These are phyloP conservation scores for Arthrobotrys conoides DNA, from an alignment of 2,329 filamentous ascomycete genomes.

Conservation along the genomic window DNA sequence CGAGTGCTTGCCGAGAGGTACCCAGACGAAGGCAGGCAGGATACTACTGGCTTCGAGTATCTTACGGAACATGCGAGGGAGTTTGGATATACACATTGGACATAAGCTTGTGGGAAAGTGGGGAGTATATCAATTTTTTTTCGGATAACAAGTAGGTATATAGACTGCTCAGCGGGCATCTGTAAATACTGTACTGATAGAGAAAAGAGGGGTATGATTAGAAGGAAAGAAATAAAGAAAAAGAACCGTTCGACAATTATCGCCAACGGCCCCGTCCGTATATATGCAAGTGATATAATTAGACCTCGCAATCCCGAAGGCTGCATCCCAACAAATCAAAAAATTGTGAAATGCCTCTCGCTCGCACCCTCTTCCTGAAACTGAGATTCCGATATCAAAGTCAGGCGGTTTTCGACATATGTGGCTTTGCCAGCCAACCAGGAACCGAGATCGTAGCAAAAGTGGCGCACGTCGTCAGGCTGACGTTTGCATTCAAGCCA, in stretches of 20 bases:
- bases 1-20: slow-evolving; percentile 68
- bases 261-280: background rate
- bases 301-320: slow-evolving; percentile 16
- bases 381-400: slow-evolving; percentile 33
- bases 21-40: slow-evolving; percentile 21
- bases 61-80: slow-evolving; percentile 18
- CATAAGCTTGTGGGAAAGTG: slow-evolving; percentile 3
- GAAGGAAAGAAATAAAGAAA: background rate
- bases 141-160: background rate
- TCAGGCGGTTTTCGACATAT: background rate
- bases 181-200: background rate
- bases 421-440: slow-evolving; percentile 56
- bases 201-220: slow-evolving; percentile 19
- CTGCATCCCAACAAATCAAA: slow-evolving; percentile 27
- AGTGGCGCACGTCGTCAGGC: slow-evolving; percentile 59
- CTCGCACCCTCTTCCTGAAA: background rate
- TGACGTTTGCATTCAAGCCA: slow-evolving; percentile 40
- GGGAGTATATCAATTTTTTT: background rate
- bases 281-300: slow-evolving; percentile 22
- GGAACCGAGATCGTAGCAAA: background rate
- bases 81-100: slow-evolving; percentile 47
- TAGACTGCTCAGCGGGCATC: slow-evolving; percentile 8
- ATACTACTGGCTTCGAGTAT: slow-evolving; percentile 37
- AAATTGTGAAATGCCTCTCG: slow-evolving; percentile 10
- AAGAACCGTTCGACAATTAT: slow-evolving; percentile 1